phyloP scores from a whole-genome alignment of 108 stramenopile species.

The Cyclotella distinguenda region DNA sequence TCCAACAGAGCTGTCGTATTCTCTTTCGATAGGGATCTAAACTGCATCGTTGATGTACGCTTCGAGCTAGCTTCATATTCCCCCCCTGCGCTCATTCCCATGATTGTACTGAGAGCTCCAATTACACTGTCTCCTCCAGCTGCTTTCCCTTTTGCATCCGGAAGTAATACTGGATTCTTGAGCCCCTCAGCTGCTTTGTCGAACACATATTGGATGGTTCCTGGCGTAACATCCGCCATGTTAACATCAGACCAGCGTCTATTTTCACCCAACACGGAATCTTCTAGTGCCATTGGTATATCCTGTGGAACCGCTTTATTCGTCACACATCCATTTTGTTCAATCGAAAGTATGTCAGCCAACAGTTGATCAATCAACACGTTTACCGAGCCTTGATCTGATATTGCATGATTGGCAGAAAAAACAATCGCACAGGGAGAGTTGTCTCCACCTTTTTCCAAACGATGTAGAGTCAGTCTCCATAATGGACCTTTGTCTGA shows the following conservation, averaged over 20 bases:
- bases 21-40: slow-evolving; percentile 61
- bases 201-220: slow-evolving; percentile 66
- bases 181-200: slow-evolving; percentile 82
- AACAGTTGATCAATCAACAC: slow-evolving; percentile 75
- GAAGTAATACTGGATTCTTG: slow-evolving; percentile 79
- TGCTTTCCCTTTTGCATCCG: slow-evolving; percentile 48
- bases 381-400: slow-evolving; percentile 78
- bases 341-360: slow-evolving; percentile 54
- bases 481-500: slow-evolving; percentile 59
- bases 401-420: slow-evolving; percentile 84
- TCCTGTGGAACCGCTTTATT: slow-evolving; percentile 43
- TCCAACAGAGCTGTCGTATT: slow-evolving; percentile 53
- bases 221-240: slow-evolving; percentile 36
- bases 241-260: slow-evolving; percentile 57
- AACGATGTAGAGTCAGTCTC: slow-evolving; percentile 70
- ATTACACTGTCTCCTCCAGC: slow-evolving; percentile 48
- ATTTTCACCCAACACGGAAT: slow-evolving; percentile 64
- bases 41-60: slow-evolving; percentile 61
- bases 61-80: slow-evolving; percentile 46
- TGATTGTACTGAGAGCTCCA: slow-evolving; percentile 74
- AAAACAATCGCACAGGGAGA: slow-evolving; percentile 67
- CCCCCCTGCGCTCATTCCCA: slow-evolving; percentile 78
- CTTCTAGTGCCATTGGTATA: slow-evolving; percentile 75
- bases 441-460: slow-evolving; percentile 23
- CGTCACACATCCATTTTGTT: slow-evolving; percentile 25